These are phyloP conservation scores for Pichia sporocuriosa DNA, from an alignment of 805 yeast species.

Conservation along the genomic window DNA sequence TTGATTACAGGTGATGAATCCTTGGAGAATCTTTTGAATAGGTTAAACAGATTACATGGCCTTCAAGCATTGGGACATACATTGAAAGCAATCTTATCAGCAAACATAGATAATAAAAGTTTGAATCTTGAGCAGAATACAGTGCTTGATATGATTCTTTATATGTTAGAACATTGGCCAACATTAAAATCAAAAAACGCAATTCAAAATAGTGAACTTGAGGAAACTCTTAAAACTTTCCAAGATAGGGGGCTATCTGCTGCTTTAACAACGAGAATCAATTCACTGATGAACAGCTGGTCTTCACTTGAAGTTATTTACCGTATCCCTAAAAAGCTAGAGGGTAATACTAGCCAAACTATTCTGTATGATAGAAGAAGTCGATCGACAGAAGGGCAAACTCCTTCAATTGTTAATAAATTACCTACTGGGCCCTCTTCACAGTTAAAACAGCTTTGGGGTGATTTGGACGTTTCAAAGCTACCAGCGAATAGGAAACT, in stretches of 20 bases:
- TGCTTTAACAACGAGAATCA: slow-evolving; percentile 32
- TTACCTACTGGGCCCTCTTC: slow-evolving; percentile 13
- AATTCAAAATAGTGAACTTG: slow-evolving; percentile 68
- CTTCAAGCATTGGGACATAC: slow-evolving; percentile 68
- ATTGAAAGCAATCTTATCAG: slow-evolving; percentile 33
- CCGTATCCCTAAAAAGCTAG: slow-evolving; percentile 62
- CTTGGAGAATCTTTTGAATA: slow-evolving; percentile 39
- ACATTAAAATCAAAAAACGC: slow-evolving; percentile 64
- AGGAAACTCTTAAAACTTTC: slow-evolving; percentile 47
- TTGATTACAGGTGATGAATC: slow-evolving; percentile 37
- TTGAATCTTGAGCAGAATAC: slow-evolving; percentile 30
- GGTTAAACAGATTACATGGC: slow-evolving; percentile 77
- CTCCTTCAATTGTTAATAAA: slow-evolving; percentile 3
- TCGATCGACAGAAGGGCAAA: slow-evolving; percentile 6
- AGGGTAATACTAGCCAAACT: slow-evolving; percentile 17
- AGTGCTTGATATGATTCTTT: slow-evolving; percentile 43
- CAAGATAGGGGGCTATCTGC: background rate
- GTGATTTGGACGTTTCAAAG: slow-evolving; percentile 11
- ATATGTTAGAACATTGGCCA: slow-evolving; percentile 59
- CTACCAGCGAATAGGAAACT: slow-evolving; percentile 18
- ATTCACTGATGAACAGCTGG: slow-evolving; percentile 59
- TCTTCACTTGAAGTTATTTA: slow-evolving; percentile 70
- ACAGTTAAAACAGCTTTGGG: slow-evolving; percentile 16
- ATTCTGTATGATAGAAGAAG: slow-evolving; percentile 23
- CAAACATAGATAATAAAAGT: background rate